Evolutionary conservation across 2,329 filamentous ascomycete genomes (phyloP).

Genomic region (Trichoderma sp.): DNA sequence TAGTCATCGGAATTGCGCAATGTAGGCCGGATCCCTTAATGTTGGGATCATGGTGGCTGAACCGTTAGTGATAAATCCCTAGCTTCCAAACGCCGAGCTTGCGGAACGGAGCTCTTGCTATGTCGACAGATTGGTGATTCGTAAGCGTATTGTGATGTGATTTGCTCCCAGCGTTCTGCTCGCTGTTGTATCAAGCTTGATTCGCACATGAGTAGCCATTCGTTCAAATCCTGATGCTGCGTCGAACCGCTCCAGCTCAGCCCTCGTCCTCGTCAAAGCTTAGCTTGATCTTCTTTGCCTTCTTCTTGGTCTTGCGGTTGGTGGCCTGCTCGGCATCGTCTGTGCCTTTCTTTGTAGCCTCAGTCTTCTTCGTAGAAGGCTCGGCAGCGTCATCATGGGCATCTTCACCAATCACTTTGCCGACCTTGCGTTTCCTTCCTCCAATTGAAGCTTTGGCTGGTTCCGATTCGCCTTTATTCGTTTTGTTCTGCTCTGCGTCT

Average conservation of each 20-base stretch:
- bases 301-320: conserved; percentile 49
- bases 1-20: background rate
- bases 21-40: background rate
- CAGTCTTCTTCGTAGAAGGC: conserved; percentile 14
- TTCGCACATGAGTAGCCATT: background rate
- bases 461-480: conserved; percentile 29
- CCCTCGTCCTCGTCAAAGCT: conserved; percentile 66
- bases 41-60: background rate
- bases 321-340: conserved; percentile 29
- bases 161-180: background rate
- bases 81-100: background rate
- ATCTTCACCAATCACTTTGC: conserved; percentile 39
- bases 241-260: background rate
- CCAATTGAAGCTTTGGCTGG: conserved; percentile 34
- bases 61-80: background rate
- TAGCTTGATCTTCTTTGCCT: conserved; percentile 65
- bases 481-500: conserved; percentile 36
- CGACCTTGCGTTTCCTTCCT: conserved; percentile 56
- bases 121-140: background rate
- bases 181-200: background rate
- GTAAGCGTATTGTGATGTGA: background rate
- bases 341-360: conserved; percentile 20
- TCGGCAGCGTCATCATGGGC: conserved; percentile 30
- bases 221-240: background rate
- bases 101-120: background rate